These are phyloP conservation scores for Exophiala xenobiotica DNA, from an alignment of 2,329 filamentous ascomycete genomes.

Conservation along the genomic window DNA sequence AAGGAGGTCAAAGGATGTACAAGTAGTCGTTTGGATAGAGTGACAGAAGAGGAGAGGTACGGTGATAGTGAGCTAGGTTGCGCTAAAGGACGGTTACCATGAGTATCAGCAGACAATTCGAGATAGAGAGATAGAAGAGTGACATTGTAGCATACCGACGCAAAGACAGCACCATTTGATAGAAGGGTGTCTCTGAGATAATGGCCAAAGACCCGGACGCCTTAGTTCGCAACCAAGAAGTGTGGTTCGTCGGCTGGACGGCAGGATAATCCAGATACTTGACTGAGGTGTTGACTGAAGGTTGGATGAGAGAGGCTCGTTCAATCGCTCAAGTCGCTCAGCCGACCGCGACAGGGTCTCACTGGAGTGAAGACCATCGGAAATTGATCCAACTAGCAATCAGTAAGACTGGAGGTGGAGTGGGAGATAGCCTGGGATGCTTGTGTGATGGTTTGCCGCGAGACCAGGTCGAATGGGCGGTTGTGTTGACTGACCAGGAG, in stretches of 20 bases:
- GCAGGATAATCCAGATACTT: neutral
- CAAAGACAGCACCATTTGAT: constrained; percentile 22
- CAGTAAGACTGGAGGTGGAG: neutral
- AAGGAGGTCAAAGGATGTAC: constrained; percentile 6
- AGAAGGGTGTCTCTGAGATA: neutral
- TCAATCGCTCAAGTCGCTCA: neutral
- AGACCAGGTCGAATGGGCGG: too few species aligned
- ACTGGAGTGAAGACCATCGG: neutral
- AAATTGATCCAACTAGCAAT: neutral
- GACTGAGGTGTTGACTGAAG: neutral
- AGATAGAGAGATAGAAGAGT: constrained; percentile 27
- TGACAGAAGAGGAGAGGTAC: neutral
- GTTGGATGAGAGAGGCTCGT: neutral
- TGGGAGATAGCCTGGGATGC: neutral
- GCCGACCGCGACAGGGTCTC: constrained; percentile 1
- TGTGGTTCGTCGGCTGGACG: constrained; percentile 4
- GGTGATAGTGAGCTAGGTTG: constrained; percentile 11
- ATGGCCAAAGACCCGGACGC: neutral
- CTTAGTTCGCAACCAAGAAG: neutral
- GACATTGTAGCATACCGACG: constrained; percentile 21
- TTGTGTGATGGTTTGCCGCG: too few species aligned
- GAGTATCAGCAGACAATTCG: constrained; percentile 19
- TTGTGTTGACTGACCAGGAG: neutral
- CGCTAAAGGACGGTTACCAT: constrained; percentile 22
- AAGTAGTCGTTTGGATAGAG: constrained; percentile 8